Percentiles rank a stretch among this genome's conserved stretches.
Conservation (phyloP, 1,284 basidiomycete genomes). For the Malassezia pachydermatis region DNA sequence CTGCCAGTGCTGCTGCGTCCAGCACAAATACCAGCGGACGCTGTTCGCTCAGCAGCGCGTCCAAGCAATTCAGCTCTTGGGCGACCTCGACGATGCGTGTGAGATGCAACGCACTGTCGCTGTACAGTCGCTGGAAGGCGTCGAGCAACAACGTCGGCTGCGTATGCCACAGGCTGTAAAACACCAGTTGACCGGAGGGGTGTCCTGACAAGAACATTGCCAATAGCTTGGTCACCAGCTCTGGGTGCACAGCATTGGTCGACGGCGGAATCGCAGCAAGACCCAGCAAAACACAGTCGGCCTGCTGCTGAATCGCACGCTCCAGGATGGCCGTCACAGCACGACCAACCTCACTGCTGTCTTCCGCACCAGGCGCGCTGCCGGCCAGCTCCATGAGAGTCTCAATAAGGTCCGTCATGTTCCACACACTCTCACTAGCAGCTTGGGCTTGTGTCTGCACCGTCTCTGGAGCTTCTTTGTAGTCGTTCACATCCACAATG, state of each 20-base stretch:
- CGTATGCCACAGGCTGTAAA: constrained; percentile 88
- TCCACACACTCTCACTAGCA: constrained; percentile 75
- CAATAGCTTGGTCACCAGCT: constrained; percentile 75
- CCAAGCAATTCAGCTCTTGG: constrained; percentile 84
- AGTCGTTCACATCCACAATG: constrained; percentile 29
- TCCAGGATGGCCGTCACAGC: constrained; percentile 43
- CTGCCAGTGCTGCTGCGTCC: constrained; percentile 85
- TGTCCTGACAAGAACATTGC: constrained; percentile 83
- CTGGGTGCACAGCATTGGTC: constrained; percentile 75
- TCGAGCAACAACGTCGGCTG: constrained; percentile 72
- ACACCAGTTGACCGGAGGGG: constrained; percentile 87
- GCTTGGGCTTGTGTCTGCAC: constrained; percentile 67
- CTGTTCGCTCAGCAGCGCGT: constrained; percentile 69
- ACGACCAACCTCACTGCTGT: constrained; percentile 17
- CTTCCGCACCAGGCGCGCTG: constrained; percentile 58
- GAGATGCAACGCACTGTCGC: constrained; percentile 82
- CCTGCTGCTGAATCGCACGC: constrained; percentile 57
- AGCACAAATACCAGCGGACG: constrained; percentile 67
- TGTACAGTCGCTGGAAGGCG: constrained; percentile 81
- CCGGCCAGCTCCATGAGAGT: constrained; percentile 79
- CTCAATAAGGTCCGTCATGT: constrained; percentile 80
- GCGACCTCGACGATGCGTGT: constrained; percentile 89
- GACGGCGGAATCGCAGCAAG: constrained; percentile 73
- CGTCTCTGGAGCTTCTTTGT: constrained; percentile 53
- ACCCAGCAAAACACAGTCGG: constrained; percentile 88